phyloP scores from a whole-genome alignment of 345 rosid genomes.

The Populus davidiana region DNA sequence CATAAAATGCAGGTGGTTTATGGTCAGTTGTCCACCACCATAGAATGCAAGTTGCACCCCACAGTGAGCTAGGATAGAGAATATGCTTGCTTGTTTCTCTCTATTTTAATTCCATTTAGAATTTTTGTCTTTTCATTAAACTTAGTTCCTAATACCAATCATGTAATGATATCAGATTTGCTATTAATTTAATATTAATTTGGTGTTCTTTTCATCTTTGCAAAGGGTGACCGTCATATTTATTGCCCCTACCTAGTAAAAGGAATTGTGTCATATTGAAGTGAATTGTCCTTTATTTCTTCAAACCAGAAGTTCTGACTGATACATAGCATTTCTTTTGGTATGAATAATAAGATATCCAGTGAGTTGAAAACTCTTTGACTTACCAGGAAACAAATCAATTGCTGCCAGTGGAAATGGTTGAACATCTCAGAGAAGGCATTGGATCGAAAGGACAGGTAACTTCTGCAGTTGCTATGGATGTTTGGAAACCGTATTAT shows the following conservation, averaged over 20 bases:
- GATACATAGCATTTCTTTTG: slow-evolving; percentile 1
- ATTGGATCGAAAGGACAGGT: slow-evolving; percentile 83
- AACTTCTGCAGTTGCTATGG: slow-evolving; percentile 13
- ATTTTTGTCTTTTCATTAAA: not conserved
- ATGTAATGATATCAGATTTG: not conserved
- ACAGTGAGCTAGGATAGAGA: not conserved
- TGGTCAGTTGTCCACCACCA: too few species aligned
- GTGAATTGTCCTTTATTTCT: not conserved
- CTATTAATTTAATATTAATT: not conserved
- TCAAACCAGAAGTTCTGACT: not conserved
- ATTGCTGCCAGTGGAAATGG: slow-evolving; percentile 67
- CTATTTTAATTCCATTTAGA: slow-evolving; percentile 1
- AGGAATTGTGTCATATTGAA: not conserved
- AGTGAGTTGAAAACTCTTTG: slow-evolving; percentile 14
- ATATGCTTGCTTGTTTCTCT: not conserved
- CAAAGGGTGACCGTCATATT: not conserved
- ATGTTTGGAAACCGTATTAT: slow-evolving; percentile 8
- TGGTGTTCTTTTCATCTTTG: not conserved
- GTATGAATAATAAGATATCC: not conserved
- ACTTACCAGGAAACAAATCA: slow-evolving; percentile 52
- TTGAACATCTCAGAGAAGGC: slow-evolving; percentile 76
- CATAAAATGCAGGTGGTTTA: too few species aligned
- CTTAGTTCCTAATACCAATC: not conserved
- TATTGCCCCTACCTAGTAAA: not conserved
- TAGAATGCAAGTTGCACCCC: not conserved